phyloP scores from a whole-genome alignment of 495 filamentous ascomycete species.

The Neurospora africana region DNA sequence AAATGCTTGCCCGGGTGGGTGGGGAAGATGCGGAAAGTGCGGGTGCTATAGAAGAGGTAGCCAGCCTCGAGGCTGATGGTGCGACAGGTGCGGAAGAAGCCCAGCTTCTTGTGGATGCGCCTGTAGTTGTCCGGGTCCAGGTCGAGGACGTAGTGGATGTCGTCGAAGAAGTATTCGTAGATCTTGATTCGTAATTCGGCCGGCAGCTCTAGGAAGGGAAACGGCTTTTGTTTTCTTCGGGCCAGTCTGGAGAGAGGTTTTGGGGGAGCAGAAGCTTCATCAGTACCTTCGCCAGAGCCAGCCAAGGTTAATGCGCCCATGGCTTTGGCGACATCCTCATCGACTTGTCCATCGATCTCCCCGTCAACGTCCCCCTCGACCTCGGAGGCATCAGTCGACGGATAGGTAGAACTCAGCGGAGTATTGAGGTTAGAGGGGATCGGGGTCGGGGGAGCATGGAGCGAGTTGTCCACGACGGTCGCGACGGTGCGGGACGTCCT shows the following conservation, averaged over 20 bases:
- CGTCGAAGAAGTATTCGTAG: conserved; percentile 51
- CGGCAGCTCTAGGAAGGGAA: conserved; percentile 69
- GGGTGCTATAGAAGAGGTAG: conserved; percentile 61
- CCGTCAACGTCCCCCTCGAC: conserved; percentile 27
- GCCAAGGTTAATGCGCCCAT: conserved; percentile 25
- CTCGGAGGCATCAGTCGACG: conserved; percentile 36
- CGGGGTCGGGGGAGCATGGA: conserved; percentile 18
- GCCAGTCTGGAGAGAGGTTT: neutral
- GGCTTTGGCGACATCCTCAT: conserved; percentile 23
- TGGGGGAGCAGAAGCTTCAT: neutral
- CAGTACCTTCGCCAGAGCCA: conserved; percentile 2
- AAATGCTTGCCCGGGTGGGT: conserved; percentile 57
- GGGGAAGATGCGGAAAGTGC: conserved; percentile 70
- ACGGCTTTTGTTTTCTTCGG: conserved; percentile 29
- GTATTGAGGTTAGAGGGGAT: conserved; percentile 23
- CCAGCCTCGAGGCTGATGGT: conserved; percentile 63
- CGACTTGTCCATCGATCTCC: conserved; percentile 12
- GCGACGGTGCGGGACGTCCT: conserved; percentile 24
- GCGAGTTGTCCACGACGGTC: neutral
- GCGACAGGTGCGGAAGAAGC: conserved; percentile 51
- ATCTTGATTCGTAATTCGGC: conserved; percentile 65
- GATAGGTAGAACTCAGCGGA: conserved; percentile 27
- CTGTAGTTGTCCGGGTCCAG: conserved; percentile 58
- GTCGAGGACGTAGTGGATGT: conserved; percentile 49
- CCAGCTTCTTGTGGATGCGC: conserved; percentile 41